A percentile compares a stretch with the other conserved stretches of the same genome.
Evolutionary conservation across 2,329 filamentous ascomycete genomes (phyloP).

Genomic region (Ophiostoma australiae): DNA sequence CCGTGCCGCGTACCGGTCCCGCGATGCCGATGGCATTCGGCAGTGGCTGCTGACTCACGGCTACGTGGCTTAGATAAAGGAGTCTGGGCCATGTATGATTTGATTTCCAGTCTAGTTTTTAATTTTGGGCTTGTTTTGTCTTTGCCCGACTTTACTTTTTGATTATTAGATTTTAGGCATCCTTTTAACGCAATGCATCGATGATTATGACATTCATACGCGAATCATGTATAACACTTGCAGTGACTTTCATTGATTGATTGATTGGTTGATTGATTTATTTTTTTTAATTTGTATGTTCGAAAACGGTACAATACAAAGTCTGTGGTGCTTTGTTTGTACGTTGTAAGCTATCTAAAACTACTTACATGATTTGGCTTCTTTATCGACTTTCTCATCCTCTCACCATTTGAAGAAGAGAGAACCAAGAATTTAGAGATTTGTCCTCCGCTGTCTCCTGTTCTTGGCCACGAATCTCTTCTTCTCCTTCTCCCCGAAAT

Average conservation of each 20-base stretch:
- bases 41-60: conserved; percentile 41
- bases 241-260: not conserved
- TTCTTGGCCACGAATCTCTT: not conserved
- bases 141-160: not conserved
- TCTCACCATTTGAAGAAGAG: conserved; percentile 14
- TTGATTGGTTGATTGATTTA: not conserved
- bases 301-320: conserved; percentile 11
- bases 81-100: not conserved
- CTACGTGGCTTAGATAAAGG: conserved; percentile 17
- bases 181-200: not conserved
- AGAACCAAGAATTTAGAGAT: not conserved
- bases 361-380: conserved; percentile 18
- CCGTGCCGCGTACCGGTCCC: conserved; percentile 73
- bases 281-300: not conserved
- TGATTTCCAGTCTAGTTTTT: not conserved
- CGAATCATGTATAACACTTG: not conserved
- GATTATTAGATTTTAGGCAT: not conserved
- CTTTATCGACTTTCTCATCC: conserved; percentile 15
- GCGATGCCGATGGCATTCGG: conserved; percentile 67
- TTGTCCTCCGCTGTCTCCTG: conserved; percentile 7
- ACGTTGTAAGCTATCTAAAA: conserved; percentile 18
- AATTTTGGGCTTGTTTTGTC: not conserved
- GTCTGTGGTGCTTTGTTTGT: conserved; percentile 16
- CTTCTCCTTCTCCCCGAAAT: conserved; percentile 12
- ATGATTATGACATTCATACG: not conserved